These are phyloP conservation scores for Triadica sebifera DNA, from an alignment of 345 rosid genomes.

Conservation along the genomic window DNA sequence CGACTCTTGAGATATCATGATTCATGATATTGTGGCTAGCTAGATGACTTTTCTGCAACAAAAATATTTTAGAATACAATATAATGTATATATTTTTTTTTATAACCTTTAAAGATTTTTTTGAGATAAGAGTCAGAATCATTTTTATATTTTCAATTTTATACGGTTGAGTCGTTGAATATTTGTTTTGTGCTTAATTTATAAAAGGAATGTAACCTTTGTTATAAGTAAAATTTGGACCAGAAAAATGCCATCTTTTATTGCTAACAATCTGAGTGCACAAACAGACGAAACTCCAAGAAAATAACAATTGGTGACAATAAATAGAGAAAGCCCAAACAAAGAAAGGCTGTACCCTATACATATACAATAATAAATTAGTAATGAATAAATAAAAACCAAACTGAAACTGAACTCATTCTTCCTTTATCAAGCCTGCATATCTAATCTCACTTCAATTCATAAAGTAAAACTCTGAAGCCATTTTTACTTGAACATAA, in stretches of 20 bases:
- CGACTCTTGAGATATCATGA: no score
- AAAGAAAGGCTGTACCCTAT: slow-evolving; percentile 13
- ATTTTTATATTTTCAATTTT: no score
- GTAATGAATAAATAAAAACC: not conserved
- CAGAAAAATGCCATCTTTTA: slow-evolving; percentile 21
- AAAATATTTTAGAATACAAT: no score
- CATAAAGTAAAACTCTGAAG: not conserved
- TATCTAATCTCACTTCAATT: slow-evolving; percentile 12
- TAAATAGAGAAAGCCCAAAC: slow-evolving; percentile 22
- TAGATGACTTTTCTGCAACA: no score
- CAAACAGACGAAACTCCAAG: slow-evolving; percentile 28
- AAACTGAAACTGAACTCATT: slow-evolving; percentile 1
- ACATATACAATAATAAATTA: slow-evolving; percentile 19
- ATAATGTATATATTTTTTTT: no score
- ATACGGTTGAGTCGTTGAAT: no score
- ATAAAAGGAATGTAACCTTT: no score
- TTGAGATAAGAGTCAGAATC: no score
- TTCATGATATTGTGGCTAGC: no score
- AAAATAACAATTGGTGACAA: slow-evolving; percentile 24
- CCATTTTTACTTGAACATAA: slow-evolving; percentile 21
- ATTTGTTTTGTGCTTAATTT: no score
- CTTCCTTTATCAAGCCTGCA: slow-evolving; percentile 22
- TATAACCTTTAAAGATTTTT: no score
- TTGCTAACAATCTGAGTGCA: slow-evolving; percentile 18
- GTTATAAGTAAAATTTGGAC: not conserved